A percentile compares a stretch with the other conserved stretches of the same genome.
Evolutionary conservation across 1,284 basidiomycete species (phyloP).

Genomic region (Austropuccinia psidii): DNA sequence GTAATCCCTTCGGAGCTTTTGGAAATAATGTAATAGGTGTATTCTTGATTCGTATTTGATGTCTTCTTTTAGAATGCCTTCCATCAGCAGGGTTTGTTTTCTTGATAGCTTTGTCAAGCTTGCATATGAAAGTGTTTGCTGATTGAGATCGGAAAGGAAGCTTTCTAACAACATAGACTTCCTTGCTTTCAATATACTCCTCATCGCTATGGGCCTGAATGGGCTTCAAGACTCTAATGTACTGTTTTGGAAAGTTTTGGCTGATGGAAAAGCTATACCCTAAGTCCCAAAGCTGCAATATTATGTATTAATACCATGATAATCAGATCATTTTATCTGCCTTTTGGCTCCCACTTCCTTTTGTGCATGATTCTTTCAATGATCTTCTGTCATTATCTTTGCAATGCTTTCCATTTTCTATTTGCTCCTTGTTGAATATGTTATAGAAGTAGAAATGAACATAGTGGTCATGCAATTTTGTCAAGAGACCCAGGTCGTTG

Average conservation of each 20-base stretch:
- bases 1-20: not conserved
- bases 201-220: conserved; percentile 10
- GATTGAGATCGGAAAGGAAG: not conserved
- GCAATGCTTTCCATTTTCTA: too few species aligned
- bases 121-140: not conserved
- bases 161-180: not conserved
- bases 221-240: not conserved
- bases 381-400: too few species aligned
- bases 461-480: too few species aligned
- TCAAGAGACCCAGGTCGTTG: too few species aligned
- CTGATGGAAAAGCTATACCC: not conserved
- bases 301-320: too few species aligned
- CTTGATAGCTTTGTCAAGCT: not conserved
- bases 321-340: too few species aligned
- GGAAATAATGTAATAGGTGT: not conserved
- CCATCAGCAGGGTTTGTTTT: not conserved
- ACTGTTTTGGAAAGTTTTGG: not conserved
- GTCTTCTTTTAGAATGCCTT: not conserved
- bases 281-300: not conserved
- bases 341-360: too few species aligned
- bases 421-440: too few species aligned
- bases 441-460: too few species aligned
- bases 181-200: not conserved
- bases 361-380: too few species aligned
- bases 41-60: not conserved